These are phyloP conservation scores for Botryosphaeria dothidea DNA, from an alignment of 2,329 filamentous ascomycete species.

Conservation along the genomic window DNA sequence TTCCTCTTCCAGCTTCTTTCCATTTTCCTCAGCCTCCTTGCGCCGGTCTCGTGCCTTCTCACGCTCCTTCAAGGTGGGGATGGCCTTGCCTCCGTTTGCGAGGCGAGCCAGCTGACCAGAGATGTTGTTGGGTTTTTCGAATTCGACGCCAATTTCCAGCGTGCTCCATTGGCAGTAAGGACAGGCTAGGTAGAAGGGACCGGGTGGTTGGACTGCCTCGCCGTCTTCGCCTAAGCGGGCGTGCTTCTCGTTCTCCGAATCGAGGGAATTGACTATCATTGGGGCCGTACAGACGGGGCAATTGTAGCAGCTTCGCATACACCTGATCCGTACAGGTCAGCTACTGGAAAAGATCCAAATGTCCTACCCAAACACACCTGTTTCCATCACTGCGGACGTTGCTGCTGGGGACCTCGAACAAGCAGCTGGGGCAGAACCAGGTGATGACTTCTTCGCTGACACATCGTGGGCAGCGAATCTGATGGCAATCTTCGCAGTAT, in stretches of 20 bases:
- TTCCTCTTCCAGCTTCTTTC: constrained; percentile 22
- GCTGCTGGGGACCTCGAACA: constrained; percentile 94
- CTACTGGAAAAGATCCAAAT: background rate
- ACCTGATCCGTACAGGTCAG: constrained; percentile 53
- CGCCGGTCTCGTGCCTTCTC: constrained; percentile 41
- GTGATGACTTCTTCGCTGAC: constrained; percentile 91
- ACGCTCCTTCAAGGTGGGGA: constrained; percentile 42
- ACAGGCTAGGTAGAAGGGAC: constrained; percentile 79
- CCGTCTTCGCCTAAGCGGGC: constrained; percentile 6
- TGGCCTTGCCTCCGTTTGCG: constrained; percentile 49
- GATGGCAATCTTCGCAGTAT: constrained; percentile 96
- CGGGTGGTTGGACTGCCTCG: constrained; percentile 30
- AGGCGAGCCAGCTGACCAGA: constrained; percentile 75
- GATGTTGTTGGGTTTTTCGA: constrained; percentile 86
- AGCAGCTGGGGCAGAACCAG: constrained; percentile 91
- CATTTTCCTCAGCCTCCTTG: constrained; percentile 31
- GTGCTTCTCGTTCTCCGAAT: constrained; percentile 22
- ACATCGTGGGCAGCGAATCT: constrained; percentile 91
- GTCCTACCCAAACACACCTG: constrained; percentile 56
- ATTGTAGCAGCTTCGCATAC: constrained; percentile 92
- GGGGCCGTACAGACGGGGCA: constrained; percentile 87
- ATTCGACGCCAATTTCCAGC: constrained; percentile 83
- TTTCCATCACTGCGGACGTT: constrained; percentile 92
- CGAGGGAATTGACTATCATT: constrained; percentile 69
- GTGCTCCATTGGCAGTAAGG: constrained; percentile 93